phyloP scores from a whole-genome alignment of 164 flowering plant genomes.

The Berberis thunbergii region DNA sequence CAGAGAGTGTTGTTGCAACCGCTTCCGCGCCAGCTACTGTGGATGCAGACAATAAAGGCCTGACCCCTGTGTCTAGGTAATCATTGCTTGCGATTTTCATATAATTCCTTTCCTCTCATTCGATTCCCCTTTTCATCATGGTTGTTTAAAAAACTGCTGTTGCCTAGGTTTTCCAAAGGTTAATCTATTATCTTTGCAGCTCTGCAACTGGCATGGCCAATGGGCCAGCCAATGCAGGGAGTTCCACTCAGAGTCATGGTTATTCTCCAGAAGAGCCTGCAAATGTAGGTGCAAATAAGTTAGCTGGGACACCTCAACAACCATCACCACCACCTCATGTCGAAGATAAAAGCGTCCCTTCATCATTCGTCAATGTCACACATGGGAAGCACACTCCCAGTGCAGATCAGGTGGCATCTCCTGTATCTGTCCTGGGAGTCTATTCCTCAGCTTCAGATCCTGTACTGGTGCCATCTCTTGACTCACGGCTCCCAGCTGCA shows the following conservation, averaged over 20 bases:
- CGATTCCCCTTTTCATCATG: too few species aligned
- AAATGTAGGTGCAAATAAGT: constrained; percentile 14
- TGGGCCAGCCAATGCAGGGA: constrained; percentile 25
- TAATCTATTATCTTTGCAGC: constrained; percentile 23
- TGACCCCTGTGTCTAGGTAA: constrained; percentile 26
- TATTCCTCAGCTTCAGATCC: constrained; percentile 65
- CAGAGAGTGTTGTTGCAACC: constrained; percentile 28
- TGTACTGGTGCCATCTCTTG: constrained; percentile 49
- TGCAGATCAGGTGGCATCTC: constrained; percentile 13
- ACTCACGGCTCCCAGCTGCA: constrained; percentile 32
- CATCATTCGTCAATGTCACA: constrained; percentile 17
- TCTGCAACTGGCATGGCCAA: constrained; percentile 27
- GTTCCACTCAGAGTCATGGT: constrained; percentile 13
- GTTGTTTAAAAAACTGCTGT: neutral
- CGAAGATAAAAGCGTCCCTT: constrained; percentile 6
- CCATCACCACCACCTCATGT: constrained; percentile 7
- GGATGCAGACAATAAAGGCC: constrained; percentile 38
- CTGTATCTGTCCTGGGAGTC: constrained; percentile 39
- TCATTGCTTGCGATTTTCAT: neutral
- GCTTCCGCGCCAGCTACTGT: constrained; percentile 23
- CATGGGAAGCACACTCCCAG: constrained; percentile 20
- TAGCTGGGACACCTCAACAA: constrained; percentile 10
- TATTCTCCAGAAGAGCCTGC: constrained; percentile 10
- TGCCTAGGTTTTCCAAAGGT: neutral
- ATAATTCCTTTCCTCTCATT: too few species aligned